These are phyloP conservation scores for Daldinia caldariorum DNA, from an alignment of 495 filamentous ascomycete species.

Conservation along the genomic window DNA sequence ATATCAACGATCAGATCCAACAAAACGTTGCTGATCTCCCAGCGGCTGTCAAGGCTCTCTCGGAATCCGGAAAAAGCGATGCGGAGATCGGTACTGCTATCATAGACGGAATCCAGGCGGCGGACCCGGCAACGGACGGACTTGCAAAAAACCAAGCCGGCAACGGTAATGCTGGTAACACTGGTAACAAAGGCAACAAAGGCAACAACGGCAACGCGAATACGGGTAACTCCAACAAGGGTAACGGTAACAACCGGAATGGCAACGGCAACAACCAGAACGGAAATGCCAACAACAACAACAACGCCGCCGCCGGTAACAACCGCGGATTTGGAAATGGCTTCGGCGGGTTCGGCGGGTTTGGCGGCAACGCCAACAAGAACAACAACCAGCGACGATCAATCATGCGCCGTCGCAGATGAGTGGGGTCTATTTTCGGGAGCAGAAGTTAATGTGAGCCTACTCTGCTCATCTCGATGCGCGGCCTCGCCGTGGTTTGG, in stretches of 20 bases:
- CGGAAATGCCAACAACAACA: slow-evolving; percentile 7
- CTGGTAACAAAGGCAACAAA: background rate
- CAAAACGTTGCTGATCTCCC: slow-evolving; percentile 52
- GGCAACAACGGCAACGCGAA: background rate
- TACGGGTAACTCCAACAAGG: slow-evolving; percentile 7
- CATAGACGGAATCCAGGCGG: slow-evolving; percentile 26
- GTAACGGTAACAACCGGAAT: background rate
- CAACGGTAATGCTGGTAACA: slow-evolving; percentile 1
- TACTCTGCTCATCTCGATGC: background rate
- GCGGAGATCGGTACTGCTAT: slow-evolving; percentile 33
- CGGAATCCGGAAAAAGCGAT: slow-evolving; percentile 3
- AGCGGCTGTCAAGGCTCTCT: slow-evolving; percentile 48
- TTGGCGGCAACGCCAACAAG: background rate
- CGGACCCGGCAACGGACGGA: slow-evolving; percentile 24
- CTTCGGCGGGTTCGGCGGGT: background rate
- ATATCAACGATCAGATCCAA: slow-evolving; percentile 43
- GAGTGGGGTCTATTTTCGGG: background rate
- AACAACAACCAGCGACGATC: slow-evolving; percentile 9
- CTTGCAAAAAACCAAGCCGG: slow-evolving; percentile 6
- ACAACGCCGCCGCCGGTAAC: background rate
- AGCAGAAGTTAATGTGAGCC: background rate
- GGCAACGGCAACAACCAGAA: slow-evolving; percentile 6
- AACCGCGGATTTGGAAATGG: background rate
- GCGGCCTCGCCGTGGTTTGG: background rate
- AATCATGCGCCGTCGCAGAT: background rate